phyloP scores from a whole-genome alignment of 1,284 basidiomycete species.

The Cystobasidium slooffiae region DNA sequence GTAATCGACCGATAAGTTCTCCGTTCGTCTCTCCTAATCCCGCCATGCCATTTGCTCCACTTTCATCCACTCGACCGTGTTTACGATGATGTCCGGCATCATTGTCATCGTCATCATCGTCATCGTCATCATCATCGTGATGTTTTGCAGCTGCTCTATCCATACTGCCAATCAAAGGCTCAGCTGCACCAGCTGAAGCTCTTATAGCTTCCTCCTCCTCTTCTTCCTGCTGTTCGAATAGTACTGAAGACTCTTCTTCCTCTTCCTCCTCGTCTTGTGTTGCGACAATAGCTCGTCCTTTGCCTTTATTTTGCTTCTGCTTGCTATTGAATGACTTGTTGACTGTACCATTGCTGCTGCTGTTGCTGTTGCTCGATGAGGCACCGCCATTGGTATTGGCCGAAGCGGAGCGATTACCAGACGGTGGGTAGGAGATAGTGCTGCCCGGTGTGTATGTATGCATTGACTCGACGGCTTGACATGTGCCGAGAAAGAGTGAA shows the following conservation, averaged over 20 bases:
- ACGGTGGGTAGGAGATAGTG: slow-evolving; percentile 49
- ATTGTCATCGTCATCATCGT: slow-evolving; percentile 7
- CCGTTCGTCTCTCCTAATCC: slow-evolving; percentile 26
- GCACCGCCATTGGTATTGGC: not conserved
- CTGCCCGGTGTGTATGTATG: slow-evolving; percentile 73
- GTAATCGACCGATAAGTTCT: slow-evolving; percentile 25
- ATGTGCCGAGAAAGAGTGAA: slow-evolving; percentile 87
- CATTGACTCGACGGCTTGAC: slow-evolving; percentile 90
- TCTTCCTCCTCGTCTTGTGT: slow-evolving; percentile 54
- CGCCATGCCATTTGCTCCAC: slow-evolving; percentile 8
- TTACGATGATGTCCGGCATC: not conserved
- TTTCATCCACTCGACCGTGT: slow-evolving; percentile 24
- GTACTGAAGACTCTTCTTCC: slow-evolving; percentile 52
- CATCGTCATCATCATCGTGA: slow-evolving; percentile 40
- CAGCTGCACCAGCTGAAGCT: slow-evolving; percentile 53
- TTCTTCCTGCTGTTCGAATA: slow-evolving; percentile 54
- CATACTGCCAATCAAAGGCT: slow-evolving; percentile 52
- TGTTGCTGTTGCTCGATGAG: no score
- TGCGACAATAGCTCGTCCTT: slow-evolving; percentile 60
- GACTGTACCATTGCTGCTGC: no score
- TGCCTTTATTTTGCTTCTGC: slow-evolving; percentile 60
- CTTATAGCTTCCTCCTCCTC: slow-evolving; percentile 49
- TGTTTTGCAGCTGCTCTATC: slow-evolving; percentile 43
- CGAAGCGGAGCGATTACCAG: slow-evolving; percentile 31
- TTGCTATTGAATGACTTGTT: not conserved